Percentiles rank a stretch among this genome's conserved stretches.
These are phyloP conservation scores for Neofusicoccum ribis DNA, from an alignment of 2,329 filamentous ascomycete genomes.

Conservation along the genomic window DNA sequence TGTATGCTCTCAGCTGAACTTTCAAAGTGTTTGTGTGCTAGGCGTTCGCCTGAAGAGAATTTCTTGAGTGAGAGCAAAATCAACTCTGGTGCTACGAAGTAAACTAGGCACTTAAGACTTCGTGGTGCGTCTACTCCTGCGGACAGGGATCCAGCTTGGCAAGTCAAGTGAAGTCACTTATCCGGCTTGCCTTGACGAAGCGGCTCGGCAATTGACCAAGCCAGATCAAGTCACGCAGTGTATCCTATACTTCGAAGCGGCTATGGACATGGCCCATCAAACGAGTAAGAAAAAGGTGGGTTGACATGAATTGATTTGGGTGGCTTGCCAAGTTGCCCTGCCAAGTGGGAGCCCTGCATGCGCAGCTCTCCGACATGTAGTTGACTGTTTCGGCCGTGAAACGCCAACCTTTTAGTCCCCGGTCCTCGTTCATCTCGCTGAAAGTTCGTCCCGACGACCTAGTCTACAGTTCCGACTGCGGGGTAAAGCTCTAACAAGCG, in stretches of 20 bases:
- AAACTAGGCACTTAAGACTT: background rate
- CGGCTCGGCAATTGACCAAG: too few relatives aligned
- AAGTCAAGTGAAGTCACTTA: too few relatives aligned
- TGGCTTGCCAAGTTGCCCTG: too few relatives aligned
- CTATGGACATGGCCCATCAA: too few relatives aligned
- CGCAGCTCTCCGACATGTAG: background rate
- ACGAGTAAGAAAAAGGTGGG: too few relatives aligned
- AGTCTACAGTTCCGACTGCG: background rate
- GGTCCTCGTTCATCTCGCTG: slow-evolving; percentile 4
- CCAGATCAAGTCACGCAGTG: too few relatives aligned
- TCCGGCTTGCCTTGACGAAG: too few relatives aligned
- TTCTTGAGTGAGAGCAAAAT: background rate
- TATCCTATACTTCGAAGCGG: too few relatives aligned
- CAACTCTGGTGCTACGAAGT: background rate
- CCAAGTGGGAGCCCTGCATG: background rate
- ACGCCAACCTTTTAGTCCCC: background rate
- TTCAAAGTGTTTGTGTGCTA: background rate
- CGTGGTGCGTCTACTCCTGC: background rate
- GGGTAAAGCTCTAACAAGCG: background rate
- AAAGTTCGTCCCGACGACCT: background rate
- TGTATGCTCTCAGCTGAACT: background rate
- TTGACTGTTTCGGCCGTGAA: background rate
- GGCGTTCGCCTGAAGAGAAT: background rate
- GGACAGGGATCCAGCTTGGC: too few relatives aligned
- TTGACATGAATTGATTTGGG: too few relatives aligned